Percentiles rank a stretch among this genome's conserved stretches.
Conservation (phyloP, 208 protist species). For the Phytomonas serpens region DNA sequence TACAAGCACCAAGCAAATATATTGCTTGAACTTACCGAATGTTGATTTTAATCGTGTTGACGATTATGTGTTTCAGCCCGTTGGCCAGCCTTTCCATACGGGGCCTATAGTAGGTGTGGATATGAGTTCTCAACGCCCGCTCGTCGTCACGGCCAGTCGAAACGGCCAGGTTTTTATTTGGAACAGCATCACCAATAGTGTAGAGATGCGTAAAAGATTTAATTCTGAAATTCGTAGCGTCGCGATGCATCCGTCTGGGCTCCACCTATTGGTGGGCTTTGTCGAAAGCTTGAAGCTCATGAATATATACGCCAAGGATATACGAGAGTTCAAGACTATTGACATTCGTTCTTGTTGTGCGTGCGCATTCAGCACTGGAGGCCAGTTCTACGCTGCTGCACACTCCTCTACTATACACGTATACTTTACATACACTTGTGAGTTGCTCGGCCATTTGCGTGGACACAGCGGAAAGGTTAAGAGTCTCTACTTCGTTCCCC, state of each 20-base stretch:
- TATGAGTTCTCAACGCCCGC: slow-evolving; percentile 91
- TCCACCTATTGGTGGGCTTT: slow-evolving; percentile 94
- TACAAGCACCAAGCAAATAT: slow-evolving; percentile 91
- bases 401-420: slow-evolving; percentile 95
- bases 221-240: slow-evolving; percentile 89
- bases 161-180: slow-evolving; percentile 92
- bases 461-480: slow-evolving; percentile 94
- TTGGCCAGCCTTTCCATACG: slow-evolving; percentile 90
- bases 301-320: slow-evolving; percentile 95
- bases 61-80: slow-evolving; percentile 88
- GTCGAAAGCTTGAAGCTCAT: slow-evolving; percentile 92
- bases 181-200: slow-evolving; percentile 93
- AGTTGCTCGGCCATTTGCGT: slow-evolving; percentile 91
- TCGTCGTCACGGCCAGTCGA: slow-evolving; percentile 89
- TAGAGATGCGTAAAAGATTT: slow-evolving; percentile 91
- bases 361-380: slow-evolving; percentile 93
- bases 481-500: slow-evolving; percentile 79
- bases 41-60: slow-evolving; percentile 90
- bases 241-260: slow-evolving; percentile 93
- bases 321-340: slow-evolving; percentile 92
- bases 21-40: slow-evolving; percentile 90
- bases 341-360: slow-evolving; percentile 89
- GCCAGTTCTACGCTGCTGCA: slow-evolving; percentile 94
- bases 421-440: slow-evolving; percentile 94
- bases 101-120: slow-evolving; percentile 87